phyloP scores from a whole-genome alignment of 257 asterid species.

The Linderniella brevidens region DNA sequence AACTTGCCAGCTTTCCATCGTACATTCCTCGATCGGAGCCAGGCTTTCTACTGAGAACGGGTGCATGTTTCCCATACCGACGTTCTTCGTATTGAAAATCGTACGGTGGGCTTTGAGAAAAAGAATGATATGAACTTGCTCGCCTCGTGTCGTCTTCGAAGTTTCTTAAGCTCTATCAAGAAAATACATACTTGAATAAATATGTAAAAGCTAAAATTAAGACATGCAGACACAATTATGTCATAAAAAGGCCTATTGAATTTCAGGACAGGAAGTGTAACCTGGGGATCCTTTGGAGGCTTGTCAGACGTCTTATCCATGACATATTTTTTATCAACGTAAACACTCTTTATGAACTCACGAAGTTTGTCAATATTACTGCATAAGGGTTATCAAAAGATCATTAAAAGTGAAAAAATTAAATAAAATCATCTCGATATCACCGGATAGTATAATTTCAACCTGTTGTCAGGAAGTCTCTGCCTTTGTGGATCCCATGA shows the following conservation, averaged over 20 bases:
- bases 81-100: constrained; percentile 97
- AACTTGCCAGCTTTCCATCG: constrained; percentile 64
- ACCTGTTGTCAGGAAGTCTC: constrained; percentile 77
- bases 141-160: constrained; percentile 66
- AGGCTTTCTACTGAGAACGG: constrained; percentile 48
- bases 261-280: constrained; percentile 40
- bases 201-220: constrained; percentile 14
- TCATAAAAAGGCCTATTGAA: constrained; percentile 28
- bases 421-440: constrained; percentile 1
- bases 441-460: constrained; percentile 11
- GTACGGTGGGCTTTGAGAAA: constrained; percentile 95
- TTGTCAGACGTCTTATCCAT: constrained; percentile 36
- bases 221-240: background rate
- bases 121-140: constrained; percentile 95
- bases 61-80: constrained; percentile 60
- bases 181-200: constrained; percentile 25
- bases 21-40: constrained; percentile 88
- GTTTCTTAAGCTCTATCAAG: constrained; percentile 46
- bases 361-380: constrained; percentile 81
- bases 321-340: constrained; percentile 45
- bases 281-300: constrained; percentile 86
- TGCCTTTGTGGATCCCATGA: constrained; percentile 63
- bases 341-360: constrained; percentile 62
- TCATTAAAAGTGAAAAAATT: constrained; percentile 7
- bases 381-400: constrained; percentile 20